phyloP scores from a whole-genome alignment of 331 rosid species.

The Spiraea crenata region DNA sequence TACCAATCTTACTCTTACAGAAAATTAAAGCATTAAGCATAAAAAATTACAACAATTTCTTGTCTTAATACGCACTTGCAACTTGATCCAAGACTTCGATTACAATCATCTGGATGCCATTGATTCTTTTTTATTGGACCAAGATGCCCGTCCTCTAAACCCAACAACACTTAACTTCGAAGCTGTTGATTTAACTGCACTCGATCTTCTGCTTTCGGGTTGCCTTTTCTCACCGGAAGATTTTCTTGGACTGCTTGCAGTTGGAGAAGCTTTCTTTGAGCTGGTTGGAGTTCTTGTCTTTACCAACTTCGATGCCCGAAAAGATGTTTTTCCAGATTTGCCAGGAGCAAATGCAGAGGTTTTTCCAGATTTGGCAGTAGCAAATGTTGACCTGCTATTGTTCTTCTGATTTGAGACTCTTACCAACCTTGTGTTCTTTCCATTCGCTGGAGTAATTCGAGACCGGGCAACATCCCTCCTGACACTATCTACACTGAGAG shows the following conservation, averaged over 20 bases:
- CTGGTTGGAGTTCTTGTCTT: conserved; percentile 25
- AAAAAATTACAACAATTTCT: conserved; percentile 9
- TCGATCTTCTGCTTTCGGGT: conserved; percentile 36
- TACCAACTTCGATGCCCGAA: conserved; percentile 40
- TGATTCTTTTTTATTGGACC: conserved; percentile 29
- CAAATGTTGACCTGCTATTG: conserved; percentile 15
- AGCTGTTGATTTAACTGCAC: conserved; percentile 40
- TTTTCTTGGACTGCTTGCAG: conserved; percentile 10
- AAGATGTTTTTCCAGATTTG: conserved; percentile 38
- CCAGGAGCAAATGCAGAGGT: conserved; percentile 24
- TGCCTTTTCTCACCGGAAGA: conserved; percentile 35
- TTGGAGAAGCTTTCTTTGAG: conserved; percentile 36
- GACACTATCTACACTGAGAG: conserved; percentile 61
- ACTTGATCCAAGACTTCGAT: not conserved
- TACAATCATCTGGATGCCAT: too few relatives aligned
- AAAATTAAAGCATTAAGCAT: conserved; percentile 1
- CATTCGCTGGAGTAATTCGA: conserved; percentile 55
- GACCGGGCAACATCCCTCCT: conserved; percentile 63
- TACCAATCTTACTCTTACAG: not conserved
- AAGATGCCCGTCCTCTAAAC: conserved; percentile 67
- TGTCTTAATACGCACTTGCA: not conserved
- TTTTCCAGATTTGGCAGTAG: conserved; percentile 36
- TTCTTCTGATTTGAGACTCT: conserved; percentile 43
- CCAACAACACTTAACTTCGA: conserved; percentile 81
- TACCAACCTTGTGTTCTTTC: conserved; percentile 38